Base-by-base conservation (phyloP, 306 rosid species). In the Aeschynomene evenia region DNA sequence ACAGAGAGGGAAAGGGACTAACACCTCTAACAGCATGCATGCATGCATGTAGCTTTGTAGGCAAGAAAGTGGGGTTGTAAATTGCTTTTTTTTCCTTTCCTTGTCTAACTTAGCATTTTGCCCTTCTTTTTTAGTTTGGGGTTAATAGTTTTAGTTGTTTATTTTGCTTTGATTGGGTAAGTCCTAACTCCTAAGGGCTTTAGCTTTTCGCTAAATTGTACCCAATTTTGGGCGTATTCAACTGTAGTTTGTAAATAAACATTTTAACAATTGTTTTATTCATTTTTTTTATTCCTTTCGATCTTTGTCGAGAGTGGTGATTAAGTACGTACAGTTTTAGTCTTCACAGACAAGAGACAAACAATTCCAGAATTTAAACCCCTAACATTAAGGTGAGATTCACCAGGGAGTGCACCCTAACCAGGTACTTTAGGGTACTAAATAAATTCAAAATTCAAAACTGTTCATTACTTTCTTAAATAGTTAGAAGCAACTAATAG, bases 181-280 rank as follows among this genome's bases (percentile, higher is more conserved):
- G 59, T 46, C 28, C 64, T 37, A 26, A 40, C 5, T 19, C 36
- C 58, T 26, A 2, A n/a, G n/a, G n/a, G n/a, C 31, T 74, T 56
- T 26, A 33, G 42, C 20, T 66, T 49, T 29, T 60, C 24, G 59
- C 68, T 22, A 24, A 24, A 37, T 19, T 67, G 45, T 18, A 28
- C 58, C 49, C 23, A 24, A 26, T 59, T 73, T 59, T 49, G 31
- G 34, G 24, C 15, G 22, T 0, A 42, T 33, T 52, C 46, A 13
- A n/a, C n/a, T n/a, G n/a, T n/a, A n/a, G n/a, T n/a, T 34, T 76
- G 71, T 76, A 76, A 36, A 75, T 49, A 58, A 46, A 16, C 49
- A 59, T 58, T 21, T 34, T 6, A 34, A 4, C 39, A 34, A 34
- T 34, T 34, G 2, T 34, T 6, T 34, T 34, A 34, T 6, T 4